Conservation (phyloP, 116 monocot genomes). For the Zostera marina region DNA sequence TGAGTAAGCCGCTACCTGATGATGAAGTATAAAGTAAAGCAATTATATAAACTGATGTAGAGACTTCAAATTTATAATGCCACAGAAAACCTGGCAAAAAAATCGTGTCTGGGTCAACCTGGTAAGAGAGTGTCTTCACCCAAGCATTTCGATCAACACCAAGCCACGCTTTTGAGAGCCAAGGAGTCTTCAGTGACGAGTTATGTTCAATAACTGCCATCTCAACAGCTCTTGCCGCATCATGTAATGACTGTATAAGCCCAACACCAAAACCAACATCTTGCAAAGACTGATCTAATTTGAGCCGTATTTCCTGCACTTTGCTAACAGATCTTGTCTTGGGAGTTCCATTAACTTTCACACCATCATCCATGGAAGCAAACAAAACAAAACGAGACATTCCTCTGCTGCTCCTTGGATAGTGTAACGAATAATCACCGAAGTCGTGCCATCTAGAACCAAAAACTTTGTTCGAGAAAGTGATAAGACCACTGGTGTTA, state of each 20-base stretch:
- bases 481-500: slow-evolving; percentile 2
- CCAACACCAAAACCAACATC: slow-evolving; percentile 43
- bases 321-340: slow-evolving; percentile 29
- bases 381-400: slow-evolving; percentile 8
- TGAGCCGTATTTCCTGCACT: slow-evolving; percentile 38
- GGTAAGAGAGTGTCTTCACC: slow-evolving; percentile 80
- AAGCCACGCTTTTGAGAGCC: slow-evolving; percentile 86
- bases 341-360: slow-evolving; percentile 44
- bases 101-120: slow-evolving; percentile 22
- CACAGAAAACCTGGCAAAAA: neutral
- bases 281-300: slow-evolving; percentile 38
- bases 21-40: neutral
- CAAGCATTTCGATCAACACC: slow-evolving; percentile 74
- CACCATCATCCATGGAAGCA: slow-evolving; percentile 50
- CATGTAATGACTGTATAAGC: slow-evolving; percentile 72
- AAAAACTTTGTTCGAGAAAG: slow-evolving; percentile 10
- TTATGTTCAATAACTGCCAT: slow-evolving; percentile 51
- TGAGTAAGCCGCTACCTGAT: slow-evolving; percentile 37
- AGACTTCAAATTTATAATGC: neutral
- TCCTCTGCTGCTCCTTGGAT: slow-evolving; percentile 13
- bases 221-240: slow-evolving; percentile 77
- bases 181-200: slow-evolving; percentile 38
- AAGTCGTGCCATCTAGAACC: slow-evolving; percentile 21
- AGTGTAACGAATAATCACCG: slow-evolving; percentile 8
- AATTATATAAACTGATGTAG: no score